These are phyloP conservation scores for Conidiobolus incongruus DNA, from an alignment of 371 early-diverging fungal species.

Conservation along the genomic window DNA sequence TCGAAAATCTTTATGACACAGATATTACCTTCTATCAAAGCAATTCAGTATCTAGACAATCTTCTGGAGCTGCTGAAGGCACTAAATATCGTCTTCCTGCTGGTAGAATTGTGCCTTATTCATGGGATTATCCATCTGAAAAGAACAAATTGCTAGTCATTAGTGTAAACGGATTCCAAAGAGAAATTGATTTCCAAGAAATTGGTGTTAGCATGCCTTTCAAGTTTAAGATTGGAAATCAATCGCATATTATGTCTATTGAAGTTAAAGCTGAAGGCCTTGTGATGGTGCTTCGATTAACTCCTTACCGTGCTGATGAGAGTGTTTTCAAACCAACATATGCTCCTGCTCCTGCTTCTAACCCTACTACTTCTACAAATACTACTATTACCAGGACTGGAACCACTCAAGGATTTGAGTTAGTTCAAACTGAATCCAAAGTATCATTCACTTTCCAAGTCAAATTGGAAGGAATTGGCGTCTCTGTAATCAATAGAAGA, in stretches of 20 bases:
- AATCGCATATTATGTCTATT: constrained; percentile 35
- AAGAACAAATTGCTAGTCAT: constrained; percentile 51
- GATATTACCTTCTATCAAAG: constrained; percentile 66
- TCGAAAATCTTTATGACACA: constrained; percentile 65
- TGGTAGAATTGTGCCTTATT: constrained; percentile 48
- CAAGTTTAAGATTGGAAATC: constrained; percentile 18
- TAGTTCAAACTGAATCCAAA: constrained; percentile 22
- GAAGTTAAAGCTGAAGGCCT: constrained; percentile 72
- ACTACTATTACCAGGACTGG: background rate
- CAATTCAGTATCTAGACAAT: constrained; percentile 6
- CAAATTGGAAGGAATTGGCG: constrained; percentile 66
- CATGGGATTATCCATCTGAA: constrained; percentile 82
- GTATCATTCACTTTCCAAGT: constrained; percentile 37
- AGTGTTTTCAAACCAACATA: constrained; percentile 25
- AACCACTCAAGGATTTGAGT: constrained; percentile 27
- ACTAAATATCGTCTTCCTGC: constrained; percentile 28
- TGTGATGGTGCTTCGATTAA: constrained; percentile 49
- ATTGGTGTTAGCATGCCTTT: constrained; percentile 76
- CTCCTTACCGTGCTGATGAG: constrained; percentile 36
- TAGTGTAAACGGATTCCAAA: constrained; percentile 39
- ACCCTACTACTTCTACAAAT: background rate
- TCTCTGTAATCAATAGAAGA: constrained; percentile 51
- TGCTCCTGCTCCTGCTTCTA: constrained; percentile 8
- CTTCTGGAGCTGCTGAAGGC: background rate
- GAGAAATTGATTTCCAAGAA: constrained; percentile 65